Evolutionary conservation across 2,329 filamentous ascomycete genomes (phyloP).

Genomic region (Fusarium metavorans): DNA sequence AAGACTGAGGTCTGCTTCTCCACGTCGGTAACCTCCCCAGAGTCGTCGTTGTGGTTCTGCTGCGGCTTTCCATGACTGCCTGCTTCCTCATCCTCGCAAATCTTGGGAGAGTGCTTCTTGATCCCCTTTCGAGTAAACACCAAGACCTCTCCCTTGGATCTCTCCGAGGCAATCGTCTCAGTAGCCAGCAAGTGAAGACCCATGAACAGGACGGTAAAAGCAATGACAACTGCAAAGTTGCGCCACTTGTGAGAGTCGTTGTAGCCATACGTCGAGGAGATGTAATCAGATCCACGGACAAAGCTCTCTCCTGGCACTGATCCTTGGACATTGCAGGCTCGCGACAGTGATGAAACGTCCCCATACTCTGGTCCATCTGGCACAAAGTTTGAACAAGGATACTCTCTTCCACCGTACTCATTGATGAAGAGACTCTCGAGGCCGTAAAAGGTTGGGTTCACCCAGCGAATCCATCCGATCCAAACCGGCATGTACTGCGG

Average conservation of each 20-base stretch:
- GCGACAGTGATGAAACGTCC: background rate
- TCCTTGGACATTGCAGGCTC: constrained; percentile 23
- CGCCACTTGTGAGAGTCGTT: constrained; percentile 37
- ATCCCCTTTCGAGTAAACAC: constrained; percentile 40
- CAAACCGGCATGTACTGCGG: constrained; percentile 60
- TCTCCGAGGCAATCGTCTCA: constrained; percentile 33
- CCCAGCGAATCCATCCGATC: constrained; percentile 73
- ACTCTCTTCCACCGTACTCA: constrained; percentile 65
- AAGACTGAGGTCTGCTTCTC: constrained; percentile 60
- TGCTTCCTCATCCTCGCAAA: constrained; percentile 53
- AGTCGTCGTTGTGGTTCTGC: constrained; percentile 71
- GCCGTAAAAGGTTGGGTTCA: constrained; percentile 71
- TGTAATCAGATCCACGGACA: constrained; percentile 31
- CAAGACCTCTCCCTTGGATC: constrained; percentile 39
- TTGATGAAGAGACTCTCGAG: constrained; percentile 75
- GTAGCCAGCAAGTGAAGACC: constrained; percentile 32
- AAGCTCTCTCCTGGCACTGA: constrained; percentile 28
- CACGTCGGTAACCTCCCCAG: constrained; percentile 20
- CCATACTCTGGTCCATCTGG: constrained; percentile 42
- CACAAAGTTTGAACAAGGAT: constrained; percentile 58
- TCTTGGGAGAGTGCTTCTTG: constrained; percentile 56
- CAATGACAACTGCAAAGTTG: constrained; percentile 34
- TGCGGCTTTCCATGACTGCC: background rate
- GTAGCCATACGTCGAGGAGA: constrained; percentile 27
- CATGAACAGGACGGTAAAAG: constrained; percentile 38